Base-by-base conservation (phyloP, 768 basidiomycete species). In the Termitomyces sp. region DNA sequence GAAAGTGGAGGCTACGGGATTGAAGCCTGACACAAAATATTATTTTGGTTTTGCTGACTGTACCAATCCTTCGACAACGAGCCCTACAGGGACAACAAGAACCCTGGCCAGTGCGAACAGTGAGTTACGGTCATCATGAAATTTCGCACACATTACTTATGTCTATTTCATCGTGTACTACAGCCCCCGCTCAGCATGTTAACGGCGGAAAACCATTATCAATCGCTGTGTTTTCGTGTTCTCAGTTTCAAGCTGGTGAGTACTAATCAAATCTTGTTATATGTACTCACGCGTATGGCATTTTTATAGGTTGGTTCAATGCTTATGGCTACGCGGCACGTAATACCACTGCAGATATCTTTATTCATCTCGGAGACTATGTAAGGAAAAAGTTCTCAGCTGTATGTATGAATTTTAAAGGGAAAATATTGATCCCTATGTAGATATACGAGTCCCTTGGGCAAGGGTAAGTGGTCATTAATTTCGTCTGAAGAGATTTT, bases 311-410 rank as follows among this genome's bases (percentile, higher is more conserved):
- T 1, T 82, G 75, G 68, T 85, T 84, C 70, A 84, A 84, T 63
- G 80, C 77, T 3, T 72, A 76, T 49, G 81, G 79, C 4, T 43
- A n/a, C 9, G 42, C 42, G 42, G 42, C 25, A n/a, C 42, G 27
- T 10, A 76, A 79, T 15, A 76, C 78, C 15, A 71, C 71, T 16
- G 73, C 79, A 1, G 79, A 83, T 54, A 66, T 81, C 27, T 82
- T 80, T 53, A 64, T 84, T 11, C 82, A 84, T 59, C 72, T 84
- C 16, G 82, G 82, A 6, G 81, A 83, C 67, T 84, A 83, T 77
- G 77, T 10, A 84, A 83, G 58, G 79, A 25, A 42, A 25, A 23
- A 25, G 22, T 7, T 18, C n/a, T 10, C 16, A n/a, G 15, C 13
- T n/a, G n/a, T n/a, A n/a, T n/a, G 27, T 43, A 27, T 16, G 25